A percentile compares a stretch with the other conserved stretches of the same genome.
Conservation (phyloP, 1,284 basidiomycete genomes). For the Farysia itapuensis region DNA sequence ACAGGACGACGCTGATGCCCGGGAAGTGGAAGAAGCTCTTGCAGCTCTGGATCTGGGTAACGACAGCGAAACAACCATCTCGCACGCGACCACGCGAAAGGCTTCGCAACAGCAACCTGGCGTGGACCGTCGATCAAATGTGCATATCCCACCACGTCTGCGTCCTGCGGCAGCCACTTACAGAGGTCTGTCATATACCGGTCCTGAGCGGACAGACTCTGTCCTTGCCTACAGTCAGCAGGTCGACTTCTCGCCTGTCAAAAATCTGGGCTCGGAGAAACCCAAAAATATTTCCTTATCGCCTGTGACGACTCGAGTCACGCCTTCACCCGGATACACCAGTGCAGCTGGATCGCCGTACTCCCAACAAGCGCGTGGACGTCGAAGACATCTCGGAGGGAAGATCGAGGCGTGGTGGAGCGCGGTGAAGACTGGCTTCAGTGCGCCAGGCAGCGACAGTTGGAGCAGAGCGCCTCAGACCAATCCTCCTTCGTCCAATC, state of each 20-base stretch:
- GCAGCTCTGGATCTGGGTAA: conserved; percentile 21
- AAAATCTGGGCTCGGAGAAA: conserved; percentile 27
- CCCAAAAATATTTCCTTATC: conserved; percentile 42
- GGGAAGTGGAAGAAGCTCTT: conserved; percentile 27
- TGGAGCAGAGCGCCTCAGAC: conserved; percentile 4
- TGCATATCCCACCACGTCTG: conserved; percentile 4
- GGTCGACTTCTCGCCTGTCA: conserved; percentile 20
- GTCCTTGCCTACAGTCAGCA: conserved; percentile 5
- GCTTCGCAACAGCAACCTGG: conserved; percentile 19
- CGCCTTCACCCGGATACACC: conserved; percentile 19
- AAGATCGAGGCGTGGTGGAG: conserved; percentile 58
- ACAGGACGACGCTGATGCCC: conserved; percentile 25
- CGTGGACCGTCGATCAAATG: conserved; percentile 18
- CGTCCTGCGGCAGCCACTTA: conserved; percentile 10
- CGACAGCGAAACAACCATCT: neutral
- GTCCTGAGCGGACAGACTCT: conserved; percentile 19
- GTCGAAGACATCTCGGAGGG: conserved; percentile 41
- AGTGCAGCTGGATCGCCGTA: conserved; percentile 7
- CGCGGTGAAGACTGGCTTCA: conserved; percentile 54
- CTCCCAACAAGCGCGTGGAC: conserved; percentile 25
- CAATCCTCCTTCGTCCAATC: no score
- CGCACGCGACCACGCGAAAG: no score
- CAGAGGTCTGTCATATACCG: conserved; percentile 31
- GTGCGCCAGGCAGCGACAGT: conserved; percentile 4
- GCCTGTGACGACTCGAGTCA: conserved; percentile 42